Percentiles rank a stretch among this genome's conserved stretches.
These are phyloP conservation scores for Penicillium sp. DNA, from an alignment of 2,329 filamentous ascomycete genomes.

Conservation along the genomic window DNA sequence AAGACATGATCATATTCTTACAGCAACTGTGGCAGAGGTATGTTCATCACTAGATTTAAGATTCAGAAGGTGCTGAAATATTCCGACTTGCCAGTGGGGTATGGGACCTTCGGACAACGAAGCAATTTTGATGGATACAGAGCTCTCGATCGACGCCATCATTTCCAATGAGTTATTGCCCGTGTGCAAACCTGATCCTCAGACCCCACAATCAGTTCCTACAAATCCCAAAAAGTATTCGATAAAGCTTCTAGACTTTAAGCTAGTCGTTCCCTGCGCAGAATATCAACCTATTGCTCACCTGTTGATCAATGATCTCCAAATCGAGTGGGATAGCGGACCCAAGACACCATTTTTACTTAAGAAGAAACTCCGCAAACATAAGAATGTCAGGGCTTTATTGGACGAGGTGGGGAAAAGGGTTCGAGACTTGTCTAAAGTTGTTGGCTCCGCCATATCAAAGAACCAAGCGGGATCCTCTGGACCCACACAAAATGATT, in stretches of 20 bases:
- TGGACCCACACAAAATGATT: not conserved
- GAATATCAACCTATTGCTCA: slow-evolving; percentile 21
- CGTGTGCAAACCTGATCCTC: slow-evolving; percentile 14
- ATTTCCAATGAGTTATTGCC: slow-evolving; percentile 29
- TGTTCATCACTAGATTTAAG: not conserved
- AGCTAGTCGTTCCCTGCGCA: slow-evolving; percentile 35
- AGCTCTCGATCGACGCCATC: slow-evolving; percentile 34
- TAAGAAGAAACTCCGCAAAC: slow-evolving; percentile 23
- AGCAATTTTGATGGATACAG: slow-evolving; percentile 36
- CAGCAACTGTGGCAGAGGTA: slow-evolving; percentile 35
- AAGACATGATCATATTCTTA: slow-evolving; percentile 1
- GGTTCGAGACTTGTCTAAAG: slow-evolving; percentile 5
- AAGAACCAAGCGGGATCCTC: slow-evolving; percentile 3
- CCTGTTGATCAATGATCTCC: slow-evolving; percentile 27
- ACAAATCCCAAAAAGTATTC: slow-evolving; percentile 26
- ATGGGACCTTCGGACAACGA: slow-evolving; percentile 11
- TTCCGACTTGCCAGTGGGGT: slow-evolving; percentile 27
- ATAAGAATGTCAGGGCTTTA: slow-evolving; percentile 12
- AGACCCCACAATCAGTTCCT: slow-evolving; percentile 5
- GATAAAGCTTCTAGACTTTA: slow-evolving; percentile 35
- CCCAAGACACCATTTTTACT: slow-evolving; percentile 10
- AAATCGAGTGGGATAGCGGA: slow-evolving; percentile 21
- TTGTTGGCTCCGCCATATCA: not conserved
- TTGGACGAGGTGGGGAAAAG: slow-evolving; percentile 14
- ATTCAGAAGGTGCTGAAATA: slow-evolving; percentile 2